Evolutionary conservation across 176 grass and related monocot genomes (phyloP), one percentile per base, ranked within the genome.

Genomic region (Triticum urartu): DNA sequence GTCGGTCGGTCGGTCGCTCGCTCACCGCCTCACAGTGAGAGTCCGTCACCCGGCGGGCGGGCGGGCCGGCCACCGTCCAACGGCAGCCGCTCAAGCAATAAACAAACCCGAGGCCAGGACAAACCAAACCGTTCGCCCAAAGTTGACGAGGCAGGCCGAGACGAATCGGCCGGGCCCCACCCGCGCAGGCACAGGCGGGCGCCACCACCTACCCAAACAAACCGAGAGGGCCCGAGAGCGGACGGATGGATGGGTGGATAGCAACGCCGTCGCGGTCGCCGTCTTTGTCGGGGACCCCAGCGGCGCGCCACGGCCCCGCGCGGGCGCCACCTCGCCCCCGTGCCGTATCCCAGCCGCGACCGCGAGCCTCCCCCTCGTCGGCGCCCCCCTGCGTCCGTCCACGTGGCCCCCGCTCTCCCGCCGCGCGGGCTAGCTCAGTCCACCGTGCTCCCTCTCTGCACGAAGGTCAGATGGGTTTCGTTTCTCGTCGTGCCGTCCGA

Each of bases 221-320:
- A 75, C 34, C 48, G 1, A 5, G 28, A 3, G 2, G 36, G 7
- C 1, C 11, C 68, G 18, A 68, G n/a, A 22, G 40, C 64, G 24
- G 70, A 76, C 45, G 48, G 59, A 36, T 15, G 40, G 58, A 20
- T 56, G 42, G 59, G 30, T 59, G 35, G 88, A 87, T 87, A 83
- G 78, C 88, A 64, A 83, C 84, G 84, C 62, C 79, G 84, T 83
- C 84, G 88, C 84, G 52, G 39, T 86, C 78, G 77, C 35, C 68
- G 36, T 50, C 81, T 11, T 78, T 47, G 86, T 83, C 80, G 72
- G 22, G 59, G 35, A 6, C 35, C 17, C 42, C 24, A 64, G 34
- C 14, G 47, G 14, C 47, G 47, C 47, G 47, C 15, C 47, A 50
- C 47, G 43, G 40, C 10, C 40, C 18, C 69, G 5, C 70, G 13